phyloP scores from a whole-genome alignment of 768 basidiomycete genomes.

The Rhizopogon vinicolor region DNA sequence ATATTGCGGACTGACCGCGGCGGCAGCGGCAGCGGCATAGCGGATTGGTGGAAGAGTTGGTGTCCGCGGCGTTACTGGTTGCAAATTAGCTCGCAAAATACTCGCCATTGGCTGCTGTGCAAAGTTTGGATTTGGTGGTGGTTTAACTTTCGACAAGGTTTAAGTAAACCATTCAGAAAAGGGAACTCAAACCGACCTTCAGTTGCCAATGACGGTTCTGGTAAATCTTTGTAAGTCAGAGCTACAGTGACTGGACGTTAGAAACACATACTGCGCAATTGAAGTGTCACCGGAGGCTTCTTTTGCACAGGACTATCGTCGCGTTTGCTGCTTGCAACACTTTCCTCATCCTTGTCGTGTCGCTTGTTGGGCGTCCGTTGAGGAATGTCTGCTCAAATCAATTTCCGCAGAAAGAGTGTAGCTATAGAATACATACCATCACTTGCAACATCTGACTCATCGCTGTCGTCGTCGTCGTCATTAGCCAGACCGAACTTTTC shows the following conservation, averaged over 20 bases:
- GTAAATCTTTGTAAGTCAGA: slow-evolving; percentile 10
- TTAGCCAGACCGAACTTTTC: slow-evolving; percentile 80
- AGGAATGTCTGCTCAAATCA: slow-evolving; percentile 45
- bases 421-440: slow-evolving; percentile 48
- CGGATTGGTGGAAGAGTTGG: slow-evolving; percentile 72
- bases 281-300: slow-evolving; percentile 61
- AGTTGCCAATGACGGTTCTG: slow-evolving; percentile 60
- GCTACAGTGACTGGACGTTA: slow-evolving; percentile 1
- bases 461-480: slow-evolving; percentile 76
- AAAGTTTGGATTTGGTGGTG: slow-evolving; percentile 78
- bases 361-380: slow-evolving; percentile 68
- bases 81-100: slow-evolving; percentile 74
- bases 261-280: slow-evolving; percentile 63
- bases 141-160: slow-evolving; percentile 47
- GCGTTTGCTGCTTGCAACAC: slow-evolving; percentile 61
- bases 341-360: slow-evolving; percentile 69
- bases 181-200: slow-evolving; percentile 44
- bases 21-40: slow-evolving; percentile 89
- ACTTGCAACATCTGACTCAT: slow-evolving; percentile 69
- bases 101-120: slow-evolving; percentile 70
- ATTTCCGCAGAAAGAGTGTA: not conserved
- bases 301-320: slow-evolving; percentile 78
- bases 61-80: slow-evolving; percentile 47
- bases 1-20: slow-evolving; percentile 23
- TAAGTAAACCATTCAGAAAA: not conserved